Conservation (phyloP, 331 rosid genomes). For the Ulmus americana region DNA sequence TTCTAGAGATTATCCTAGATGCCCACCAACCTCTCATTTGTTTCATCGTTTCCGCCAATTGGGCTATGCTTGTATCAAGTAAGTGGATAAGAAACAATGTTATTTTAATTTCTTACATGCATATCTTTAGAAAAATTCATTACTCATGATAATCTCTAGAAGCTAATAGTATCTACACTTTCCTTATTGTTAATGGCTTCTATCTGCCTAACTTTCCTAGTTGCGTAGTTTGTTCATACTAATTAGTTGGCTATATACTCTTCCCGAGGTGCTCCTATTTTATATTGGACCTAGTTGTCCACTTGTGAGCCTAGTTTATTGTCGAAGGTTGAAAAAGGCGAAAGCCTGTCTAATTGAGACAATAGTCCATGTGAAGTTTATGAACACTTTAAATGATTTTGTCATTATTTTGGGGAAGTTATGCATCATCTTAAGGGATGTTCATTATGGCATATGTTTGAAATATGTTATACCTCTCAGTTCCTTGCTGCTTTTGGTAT, state of each 20-base stretch:
- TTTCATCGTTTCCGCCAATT: conserved; percentile 84
- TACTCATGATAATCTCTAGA: not conserved
- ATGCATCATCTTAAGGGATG: not conserved
- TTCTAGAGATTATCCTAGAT: conserved; percentile 95
- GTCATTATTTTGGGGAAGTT: not conserved
- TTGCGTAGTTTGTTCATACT: not conserved
- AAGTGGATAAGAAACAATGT: conserved; percentile 30
- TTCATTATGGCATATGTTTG: not conserved
- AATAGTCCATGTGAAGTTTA: not conserved
- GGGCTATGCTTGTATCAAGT: conserved; percentile 95
- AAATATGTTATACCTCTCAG: not conserved
- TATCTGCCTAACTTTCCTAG: not conserved
- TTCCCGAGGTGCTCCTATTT: conserved; percentile 1
- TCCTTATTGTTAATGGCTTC: not conserved
- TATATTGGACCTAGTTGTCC: conserved; percentile 1
- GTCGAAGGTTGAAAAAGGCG: not conserved
- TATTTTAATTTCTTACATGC: conserved; percentile 9
- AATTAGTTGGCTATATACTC: not conserved
- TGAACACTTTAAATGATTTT: no score
- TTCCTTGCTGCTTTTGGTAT: not conserved
- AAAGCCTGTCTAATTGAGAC: not conserved
- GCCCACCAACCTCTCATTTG: conserved; percentile 93
- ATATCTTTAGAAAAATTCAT: conserved; percentile 7
- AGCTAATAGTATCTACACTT: not conserved
- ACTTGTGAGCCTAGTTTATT: conserved; percentile 1